These are phyloP conservation scores for Penicillium sp. DNA, from an alignment of 2,329 filamentous ascomycete genomes.

Conservation along the genomic window DNA sequence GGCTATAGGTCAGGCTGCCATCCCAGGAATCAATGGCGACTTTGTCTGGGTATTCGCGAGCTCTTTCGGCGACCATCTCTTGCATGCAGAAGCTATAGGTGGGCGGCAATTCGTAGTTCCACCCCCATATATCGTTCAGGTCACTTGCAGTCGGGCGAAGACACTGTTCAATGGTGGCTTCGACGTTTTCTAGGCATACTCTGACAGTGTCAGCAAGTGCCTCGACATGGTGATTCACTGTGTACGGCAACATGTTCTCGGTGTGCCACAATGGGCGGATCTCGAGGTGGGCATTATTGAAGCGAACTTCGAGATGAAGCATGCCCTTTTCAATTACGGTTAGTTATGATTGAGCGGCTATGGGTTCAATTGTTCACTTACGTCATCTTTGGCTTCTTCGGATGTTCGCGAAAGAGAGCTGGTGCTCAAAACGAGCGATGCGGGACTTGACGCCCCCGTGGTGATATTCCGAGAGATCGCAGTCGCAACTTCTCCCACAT, in stretches of 20 bases:
- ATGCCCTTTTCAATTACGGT: slow-evolving; percentile 18
- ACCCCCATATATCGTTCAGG: slow-evolving; percentile 41
- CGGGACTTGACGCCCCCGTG: not conserved
- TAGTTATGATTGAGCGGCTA: not conserved
- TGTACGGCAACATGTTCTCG: slow-evolving; percentile 37
- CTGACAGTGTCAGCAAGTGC: slow-evolving; percentile 38
- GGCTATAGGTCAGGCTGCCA: slow-evolving; percentile 24
- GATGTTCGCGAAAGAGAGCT: slow-evolving; percentile 14
- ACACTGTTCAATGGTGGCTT: slow-evolving; percentile 25
- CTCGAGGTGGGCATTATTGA: slow-evolving; percentile 24
- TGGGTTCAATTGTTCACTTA: slow-evolving; percentile 4
- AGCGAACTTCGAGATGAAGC: slow-evolving; percentile 28
- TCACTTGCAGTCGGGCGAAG: slow-evolving; percentile 32
- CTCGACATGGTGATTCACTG: slow-evolving; percentile 37
- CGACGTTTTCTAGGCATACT: slow-evolving; percentile 26
- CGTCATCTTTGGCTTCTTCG: slow-evolving; percentile 18
- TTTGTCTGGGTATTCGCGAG: slow-evolving; percentile 19
- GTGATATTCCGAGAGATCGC: slow-evolving; percentile 24
- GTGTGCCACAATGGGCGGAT: slow-evolving; percentile 39
- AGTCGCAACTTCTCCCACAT: slow-evolving; percentile 20
- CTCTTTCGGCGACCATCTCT: slow-evolving; percentile 35
- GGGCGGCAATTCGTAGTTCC: slow-evolving; percentile 41
- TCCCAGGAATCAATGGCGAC: slow-evolving; percentile 28
- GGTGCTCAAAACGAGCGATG: slow-evolving; percentile 22
- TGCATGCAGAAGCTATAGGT: slow-evolving; percentile 42